These are phyloP conservation scores for Neonectria ditissima DNA, from an alignment of 2,329 filamentous ascomycete genomes.

Conservation along the genomic window DNA sequence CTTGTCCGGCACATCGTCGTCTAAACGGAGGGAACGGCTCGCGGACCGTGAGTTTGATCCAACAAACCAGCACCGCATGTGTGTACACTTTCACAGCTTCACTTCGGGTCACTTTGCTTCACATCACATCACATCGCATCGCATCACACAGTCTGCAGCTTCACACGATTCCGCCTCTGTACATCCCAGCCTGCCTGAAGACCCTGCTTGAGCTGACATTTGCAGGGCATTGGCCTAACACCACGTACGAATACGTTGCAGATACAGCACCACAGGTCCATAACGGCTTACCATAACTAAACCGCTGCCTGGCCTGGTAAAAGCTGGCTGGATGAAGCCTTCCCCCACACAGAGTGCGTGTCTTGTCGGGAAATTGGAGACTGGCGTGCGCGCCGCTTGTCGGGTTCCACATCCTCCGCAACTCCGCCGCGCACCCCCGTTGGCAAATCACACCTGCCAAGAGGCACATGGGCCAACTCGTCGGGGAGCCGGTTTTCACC, in stretches of 20 bases:
- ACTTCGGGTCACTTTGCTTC: neutral
- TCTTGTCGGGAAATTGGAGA: constrained; percentile 21
- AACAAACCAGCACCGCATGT: neutral
- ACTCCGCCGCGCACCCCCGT: constrained; percentile 5
- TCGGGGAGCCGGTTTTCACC: constrained; percentile 26
- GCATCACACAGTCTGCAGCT: too few species aligned
- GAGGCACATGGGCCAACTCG: neutral
- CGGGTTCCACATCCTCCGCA: constrained; percentile 16
- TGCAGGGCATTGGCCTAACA: neutral
- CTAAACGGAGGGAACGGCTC: neutral
- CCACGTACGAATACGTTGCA: neutral
- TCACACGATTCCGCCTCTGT: too few species aligned
- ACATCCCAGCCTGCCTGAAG: too few species aligned
- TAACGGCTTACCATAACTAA: neutral
- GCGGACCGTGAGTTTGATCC: neutral
- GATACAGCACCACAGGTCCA: neutral
- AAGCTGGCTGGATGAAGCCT: neutral
- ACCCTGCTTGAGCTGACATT: too few species aligned
- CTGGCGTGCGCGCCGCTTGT: neutral
- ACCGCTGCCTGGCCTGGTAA: neutral
- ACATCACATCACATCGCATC: too few species aligned
- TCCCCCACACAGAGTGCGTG: constrained; percentile 13
- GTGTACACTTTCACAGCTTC: neutral
- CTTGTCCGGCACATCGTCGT: neutral
- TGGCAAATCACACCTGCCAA: neutral